Evolutionary conservation across 768 basidiomycete genomes (phyloP), one percentile per base, ranked within the genome.

Genomic region (Peribolospora kevripleyi): DNA sequence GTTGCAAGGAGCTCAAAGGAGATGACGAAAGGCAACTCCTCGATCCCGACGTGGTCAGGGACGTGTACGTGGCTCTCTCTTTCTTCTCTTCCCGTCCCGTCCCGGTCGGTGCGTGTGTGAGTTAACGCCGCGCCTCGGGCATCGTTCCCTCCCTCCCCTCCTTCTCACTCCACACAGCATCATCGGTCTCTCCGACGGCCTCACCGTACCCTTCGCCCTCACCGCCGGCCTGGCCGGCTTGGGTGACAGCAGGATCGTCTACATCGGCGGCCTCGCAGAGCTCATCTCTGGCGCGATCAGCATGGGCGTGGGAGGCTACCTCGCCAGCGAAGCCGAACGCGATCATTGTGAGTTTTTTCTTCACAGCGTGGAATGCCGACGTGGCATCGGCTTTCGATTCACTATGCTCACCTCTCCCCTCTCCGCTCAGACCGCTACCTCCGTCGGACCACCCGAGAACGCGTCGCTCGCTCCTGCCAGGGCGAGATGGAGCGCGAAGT

Each of bases 401-500:
- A 25, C 25, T 25, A 25, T 25, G 25, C 25, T 45, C 43, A 7
- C 43, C 43, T 45, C 43, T 7, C 43, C 13, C 43, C 43, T 45
- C 43, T 7, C 43, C 25, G 25, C 25, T 25, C 25, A 25, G 25
- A 57, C 52, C 82, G 79, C 49, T 93, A 82, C 69, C 76, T 82
- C 40, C 76, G 73, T 39, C 73, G 75, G 45, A 75, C 79, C 58
- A 90, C 85, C 7, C 72, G 79, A 47, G 74, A 79, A 13, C 80
- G 90, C 40, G 88, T 97, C n/a, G 66, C 75, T 3, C 79, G 84
- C 9, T 86, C 82, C 54, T 98, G 93, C 65, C 76, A 78, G 7
- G 87, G 87, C 51, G 90, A 97, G 72, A 82, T 97, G 77, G 88
- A 97, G 69, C 79, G 91, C 48, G 93, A 97, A 65, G 87, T 97